Evolutionary conservation across 2,329 filamentous ascomycete genomes (phyloP).

Genomic region (Curvularia sp.): DNA sequence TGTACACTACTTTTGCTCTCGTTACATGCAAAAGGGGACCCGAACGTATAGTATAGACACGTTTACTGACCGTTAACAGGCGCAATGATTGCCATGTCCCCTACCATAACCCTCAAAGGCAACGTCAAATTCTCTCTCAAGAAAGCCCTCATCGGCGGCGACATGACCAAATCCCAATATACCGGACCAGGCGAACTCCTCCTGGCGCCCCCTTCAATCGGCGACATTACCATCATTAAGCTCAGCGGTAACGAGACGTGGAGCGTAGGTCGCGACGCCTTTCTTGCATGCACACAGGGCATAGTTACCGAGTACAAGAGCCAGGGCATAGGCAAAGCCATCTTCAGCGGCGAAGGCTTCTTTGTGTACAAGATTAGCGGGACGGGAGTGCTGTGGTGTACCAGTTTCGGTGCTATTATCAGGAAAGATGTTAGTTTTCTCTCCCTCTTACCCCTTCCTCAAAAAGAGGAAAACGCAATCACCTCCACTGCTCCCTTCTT

Average conservation of each 20-base stretch:
- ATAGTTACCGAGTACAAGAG: conserved; percentile 86
- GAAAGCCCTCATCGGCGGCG: conserved; percentile 84
- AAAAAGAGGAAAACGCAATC: neutral
- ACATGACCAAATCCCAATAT: conserved; percentile 78
- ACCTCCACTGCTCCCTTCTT: neutral
- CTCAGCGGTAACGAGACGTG: conserved; percentile 76
- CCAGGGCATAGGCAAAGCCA: conserved; percentile 84
- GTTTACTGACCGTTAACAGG: conserved; percentile 56
- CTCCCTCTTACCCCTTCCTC: neutral
- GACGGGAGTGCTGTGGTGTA: conserved; percentile 83
- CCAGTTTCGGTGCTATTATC: conserved; percentile 93
- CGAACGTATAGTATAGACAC: neutral
- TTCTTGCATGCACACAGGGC: conserved; percentile 84
- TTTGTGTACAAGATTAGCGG: conserved; percentile 89
- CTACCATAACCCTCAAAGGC: conserved; percentile 83
- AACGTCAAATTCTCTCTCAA: conserved; percentile 85
- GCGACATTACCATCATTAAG: conserved; percentile 83
- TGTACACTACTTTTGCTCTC: neutral
- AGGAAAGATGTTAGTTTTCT: conserved; percentile 80
- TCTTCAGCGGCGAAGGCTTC: conserved; percentile 91
- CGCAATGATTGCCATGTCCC: conserved; percentile 94
- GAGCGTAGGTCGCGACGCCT: conserved; percentile 86
- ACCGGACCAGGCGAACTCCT: conserved; percentile 91
- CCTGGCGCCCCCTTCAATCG: conserved; percentile 78
- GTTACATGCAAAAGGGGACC: neutral